A percentile compares a stretch with the other conserved stretches of the same genome.
phyloP scores from a whole-genome alignment of 2,329 filamentous ascomycete genomes.

The Microsporum audouinii region DNA sequence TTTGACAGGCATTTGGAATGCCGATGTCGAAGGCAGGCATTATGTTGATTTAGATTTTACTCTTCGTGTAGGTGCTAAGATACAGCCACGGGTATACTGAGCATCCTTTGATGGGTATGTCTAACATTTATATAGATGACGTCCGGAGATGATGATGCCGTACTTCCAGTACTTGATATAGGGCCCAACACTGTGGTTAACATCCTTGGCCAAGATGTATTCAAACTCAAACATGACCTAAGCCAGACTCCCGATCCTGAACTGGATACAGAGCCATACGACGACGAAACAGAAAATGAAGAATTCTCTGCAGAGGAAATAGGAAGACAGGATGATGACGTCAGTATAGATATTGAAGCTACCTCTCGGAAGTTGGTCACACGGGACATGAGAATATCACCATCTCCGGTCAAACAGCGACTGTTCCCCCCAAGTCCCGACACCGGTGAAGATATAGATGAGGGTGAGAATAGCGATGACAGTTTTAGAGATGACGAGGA shows the following conservation, averaged over 20 bases:
- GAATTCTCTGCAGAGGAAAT: not conserved
- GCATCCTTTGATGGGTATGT: too few species aligned
- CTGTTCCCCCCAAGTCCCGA: conserved; percentile 11
- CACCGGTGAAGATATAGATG: not conserved
- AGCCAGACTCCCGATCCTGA: not conserved
- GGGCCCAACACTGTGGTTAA: not conserved
- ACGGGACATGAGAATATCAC: conserved; percentile 9
- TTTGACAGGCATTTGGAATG: not conserved
- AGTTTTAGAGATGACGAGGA: not conserved
- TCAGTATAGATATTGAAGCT: not conserved
- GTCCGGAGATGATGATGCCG: not conserved
- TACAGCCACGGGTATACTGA: not conserved
- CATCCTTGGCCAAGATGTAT: not conserved
- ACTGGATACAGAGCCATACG: not conserved
- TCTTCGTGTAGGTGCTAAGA: not conserved
- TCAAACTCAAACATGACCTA: not conserved
- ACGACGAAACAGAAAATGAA: not conserved
- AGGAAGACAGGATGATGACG: not conserved
- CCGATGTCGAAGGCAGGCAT: not conserved
- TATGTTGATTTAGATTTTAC: conserved; percentile 1
- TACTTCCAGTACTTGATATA: not conserved
- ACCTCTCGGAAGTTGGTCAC: conserved; percentile 6
- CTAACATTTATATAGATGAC: not conserved
- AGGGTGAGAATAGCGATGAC: not conserved
- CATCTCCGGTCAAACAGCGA: conserved; percentile 10